These are phyloP conservation scores for Aspergillus carlsbadensis DNA, from an alignment of 495 filamentous ascomycete species.

Conservation along the genomic window DNA sequence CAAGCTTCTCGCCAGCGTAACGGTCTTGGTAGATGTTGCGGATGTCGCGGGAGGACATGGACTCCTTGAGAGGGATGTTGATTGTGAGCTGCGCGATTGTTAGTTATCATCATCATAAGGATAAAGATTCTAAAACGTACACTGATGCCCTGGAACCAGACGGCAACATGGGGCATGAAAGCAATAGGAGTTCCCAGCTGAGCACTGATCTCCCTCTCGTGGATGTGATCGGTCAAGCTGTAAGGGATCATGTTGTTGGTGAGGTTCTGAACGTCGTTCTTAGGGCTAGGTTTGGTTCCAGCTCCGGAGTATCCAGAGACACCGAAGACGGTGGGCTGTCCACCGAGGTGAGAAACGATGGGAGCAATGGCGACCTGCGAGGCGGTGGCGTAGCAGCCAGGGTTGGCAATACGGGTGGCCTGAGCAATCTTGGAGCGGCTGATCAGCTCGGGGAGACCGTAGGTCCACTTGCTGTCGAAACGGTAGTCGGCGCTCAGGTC, in stretches of 20 bases:
- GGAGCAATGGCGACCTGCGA: slow-evolving; percentile 90
- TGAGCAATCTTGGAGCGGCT: slow-evolving; percentile 73
- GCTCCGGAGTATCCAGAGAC: slow-evolving; percentile 95
- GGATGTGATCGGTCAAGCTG: slow-evolving; percentile 91
- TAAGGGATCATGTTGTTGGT: slow-evolving; percentile 91
- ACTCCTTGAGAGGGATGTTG: slow-evolving; percentile 78
- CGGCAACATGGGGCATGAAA: slow-evolving; percentile 92
- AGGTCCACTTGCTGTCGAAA: slow-evolving; percentile 88
- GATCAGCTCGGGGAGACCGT: slow-evolving; percentile 90
- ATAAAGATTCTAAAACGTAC: slow-evolving; percentile 28
- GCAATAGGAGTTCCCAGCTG: slow-evolving; percentile 78
- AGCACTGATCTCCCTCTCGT: slow-evolving; percentile 83
- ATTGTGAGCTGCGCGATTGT: slow-evolving; percentile 65
- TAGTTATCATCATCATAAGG: slow-evolving; percentile 11
- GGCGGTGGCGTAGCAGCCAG: slow-evolving; percentile 96
- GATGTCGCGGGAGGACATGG: slow-evolving; percentile 88
- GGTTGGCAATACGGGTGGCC: slow-evolving; percentile 88
- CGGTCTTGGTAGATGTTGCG: slow-evolving; percentile 93
- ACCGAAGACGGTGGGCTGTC: slow-evolving; percentile 85
- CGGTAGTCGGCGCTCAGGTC: slow-evolving; percentile 96
- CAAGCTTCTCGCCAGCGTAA: slow-evolving; percentile 91
- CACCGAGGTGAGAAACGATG: slow-evolving; percentile 72
- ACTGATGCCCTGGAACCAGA: slow-evolving; percentile 97
- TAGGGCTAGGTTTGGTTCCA: slow-evolving; percentile 91
- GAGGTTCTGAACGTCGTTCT: slow-evolving; percentile 90